Base-by-base conservation (phyloP, 352 stramenopile genomes). In the Phytophthora aleatoria region DNA sequence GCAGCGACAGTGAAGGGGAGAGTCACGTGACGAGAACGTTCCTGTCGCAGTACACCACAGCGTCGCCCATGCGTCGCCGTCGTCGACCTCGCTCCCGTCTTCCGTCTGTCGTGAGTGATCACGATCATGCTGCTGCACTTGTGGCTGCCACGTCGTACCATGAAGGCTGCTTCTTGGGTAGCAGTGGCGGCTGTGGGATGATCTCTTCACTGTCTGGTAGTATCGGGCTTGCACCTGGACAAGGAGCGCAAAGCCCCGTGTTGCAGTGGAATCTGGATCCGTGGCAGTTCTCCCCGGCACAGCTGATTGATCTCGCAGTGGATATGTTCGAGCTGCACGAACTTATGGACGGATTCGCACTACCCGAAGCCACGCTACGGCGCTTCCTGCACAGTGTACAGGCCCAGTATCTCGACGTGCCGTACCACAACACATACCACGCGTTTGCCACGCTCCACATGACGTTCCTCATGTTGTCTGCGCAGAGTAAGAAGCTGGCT, bases 391-490 rank as follows among this genome's bases (percentile, higher is more conserved):
- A 85, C 15, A 74, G 76, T 31, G 80, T 96, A 27, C 83, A 88
- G 59, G 71, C 64, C 7, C 77, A 90, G 64, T 96, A 96, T 61
- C 83, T 84, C 12, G 83, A 92, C 33, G 85, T 92, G 43, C 82
- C 86, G 54, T 96, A 95, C 57, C 88, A 96, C 78, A 96, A 92
- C 74, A 92, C 89, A 45, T 82, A 88, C 58, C 88, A 96, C 73
- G 88, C 78, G 9, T 91, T 95, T 64, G 76, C 86, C 12, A 92
- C 89, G 33, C 69, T 93, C 11, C 88, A 96, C 54, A 79, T 89
- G 71, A 90, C 76, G 64, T 96, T 94, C 57, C 61, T 91, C 33
- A 79, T 91, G 64, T 73, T 91, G 1, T 75, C 71, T 41, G 79
- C 83, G 5, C 83, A 90, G 64, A 74, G 71, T 38, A 71, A 73